These are phyloP conservation scores for Phytopythium sindhum DNA, from an alignment of 352 stramenopile genomes.

Conservation along the genomic window DNA sequence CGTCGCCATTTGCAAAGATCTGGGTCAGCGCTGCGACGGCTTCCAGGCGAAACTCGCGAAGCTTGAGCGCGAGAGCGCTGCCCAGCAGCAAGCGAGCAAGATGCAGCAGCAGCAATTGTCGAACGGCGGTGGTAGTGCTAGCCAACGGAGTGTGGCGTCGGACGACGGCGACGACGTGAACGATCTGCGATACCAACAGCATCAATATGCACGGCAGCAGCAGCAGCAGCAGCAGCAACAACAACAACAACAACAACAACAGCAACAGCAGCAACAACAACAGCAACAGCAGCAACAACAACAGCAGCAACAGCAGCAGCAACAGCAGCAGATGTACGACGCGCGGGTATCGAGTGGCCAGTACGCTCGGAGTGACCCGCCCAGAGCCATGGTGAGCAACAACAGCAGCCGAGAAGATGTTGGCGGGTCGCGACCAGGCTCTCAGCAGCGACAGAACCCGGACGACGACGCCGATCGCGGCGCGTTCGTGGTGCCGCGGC, in stretches of 20 bases:
- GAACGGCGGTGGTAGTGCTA: slow-evolving; percentile 17
- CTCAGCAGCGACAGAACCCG: slow-evolving; percentile 11
- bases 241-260: too few relatives aligned
- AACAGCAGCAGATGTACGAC: slow-evolving; percentile 24
- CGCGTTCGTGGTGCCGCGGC: slow-evolving; percentile 38
- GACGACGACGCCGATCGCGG: slow-evolving; percentile 25
- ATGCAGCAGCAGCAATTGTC: slow-evolving; percentile 25
- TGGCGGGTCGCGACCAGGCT: slow-evolving; percentile 8
- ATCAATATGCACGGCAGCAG: slow-evolving; percentile 16
- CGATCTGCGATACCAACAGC: slow-evolving; percentile 12
- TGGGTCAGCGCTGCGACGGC: slow-evolving; percentile 89
- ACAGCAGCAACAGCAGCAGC: background rate
- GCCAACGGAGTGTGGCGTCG: slow-evolving; percentile 10
- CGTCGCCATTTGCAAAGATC: slow-evolving; percentile 93
- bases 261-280: slow-evolving; percentile 23
- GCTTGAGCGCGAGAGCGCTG: slow-evolving; percentile 70
- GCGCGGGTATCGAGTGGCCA: slow-evolving; percentile 7
- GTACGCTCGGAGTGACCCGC: background rate
- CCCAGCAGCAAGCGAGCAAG: slow-evolving; percentile 21
- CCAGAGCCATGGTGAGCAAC: slow-evolving; percentile 12
- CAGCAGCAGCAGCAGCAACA: slow-evolving; percentile 3
- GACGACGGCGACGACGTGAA: slow-evolving; percentile 23
- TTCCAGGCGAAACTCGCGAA: slow-evolving; percentile 93
- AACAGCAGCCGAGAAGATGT: slow-evolving; percentile 18
- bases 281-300: slow-evolving; percentile 13